Conservation (phyloP, 805 yeast species). For the Huiozyma sinensis region DNA sequence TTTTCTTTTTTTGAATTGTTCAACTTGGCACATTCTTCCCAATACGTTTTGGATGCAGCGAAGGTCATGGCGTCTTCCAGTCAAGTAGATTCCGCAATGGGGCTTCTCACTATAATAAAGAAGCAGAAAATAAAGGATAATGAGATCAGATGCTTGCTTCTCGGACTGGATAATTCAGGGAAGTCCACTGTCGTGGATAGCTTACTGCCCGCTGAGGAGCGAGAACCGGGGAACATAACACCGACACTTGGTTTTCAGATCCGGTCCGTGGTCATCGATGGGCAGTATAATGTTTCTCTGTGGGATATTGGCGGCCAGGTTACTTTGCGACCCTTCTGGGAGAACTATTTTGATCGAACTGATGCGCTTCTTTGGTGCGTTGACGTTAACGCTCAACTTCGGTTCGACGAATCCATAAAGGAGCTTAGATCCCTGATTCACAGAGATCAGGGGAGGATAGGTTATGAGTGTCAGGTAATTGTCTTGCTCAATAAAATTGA, state of each 20-base stretch:
- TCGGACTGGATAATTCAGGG: constrained; percentile 88
- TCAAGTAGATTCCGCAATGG: constrained; percentile 39
- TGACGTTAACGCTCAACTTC: constrained; percentile 47
- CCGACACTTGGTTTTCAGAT: constrained; percentile 92
- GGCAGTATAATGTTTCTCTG: constrained; percentile 36
- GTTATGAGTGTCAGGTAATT: constrained; percentile 39
- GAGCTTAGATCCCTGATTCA: constrained; percentile 54
- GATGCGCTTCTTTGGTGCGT: constrained; percentile 81
- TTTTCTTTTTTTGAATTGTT: too few relatives aligned
- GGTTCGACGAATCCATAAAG: constrained; percentile 51
- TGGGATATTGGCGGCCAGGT: constrained; percentile 94
- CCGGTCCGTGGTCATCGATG: constrained; percentile 38
- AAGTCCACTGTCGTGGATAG: constrained; percentile 72
- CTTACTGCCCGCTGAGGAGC: constrained; percentile 30
- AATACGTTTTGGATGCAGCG: too few relatives aligned
- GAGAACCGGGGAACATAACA: constrained; percentile 37
- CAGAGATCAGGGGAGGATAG: constrained; percentile 50
- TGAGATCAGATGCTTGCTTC: constrained; percentile 61
- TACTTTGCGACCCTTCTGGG: constrained; percentile 81
- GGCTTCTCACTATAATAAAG: constrained; percentile 64
- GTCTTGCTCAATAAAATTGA: constrained; percentile 72
- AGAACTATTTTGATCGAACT: constrained; percentile 77
- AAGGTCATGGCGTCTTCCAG: too few relatives aligned
- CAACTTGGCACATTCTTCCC: too few relatives aligned
- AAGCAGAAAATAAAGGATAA: constrained; percentile 75